Conservation (phyloP, 768 basidiomycete species). For the Lactarius tabidus region DNA sequence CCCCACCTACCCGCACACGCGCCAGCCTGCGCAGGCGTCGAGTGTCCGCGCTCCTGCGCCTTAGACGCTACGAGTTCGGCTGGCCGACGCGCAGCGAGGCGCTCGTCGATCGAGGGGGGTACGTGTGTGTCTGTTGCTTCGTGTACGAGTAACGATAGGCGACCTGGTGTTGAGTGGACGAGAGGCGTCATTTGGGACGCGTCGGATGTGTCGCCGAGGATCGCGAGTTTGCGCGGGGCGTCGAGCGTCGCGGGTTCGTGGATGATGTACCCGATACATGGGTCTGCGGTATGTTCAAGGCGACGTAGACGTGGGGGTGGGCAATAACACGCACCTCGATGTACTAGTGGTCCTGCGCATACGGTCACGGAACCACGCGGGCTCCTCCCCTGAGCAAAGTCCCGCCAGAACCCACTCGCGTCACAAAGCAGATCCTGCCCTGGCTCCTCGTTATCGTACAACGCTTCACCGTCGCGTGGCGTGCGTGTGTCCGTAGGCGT, state of each 20-base stretch:
- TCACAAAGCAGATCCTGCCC: conserved; percentile 57
- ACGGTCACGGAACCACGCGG: conserved; percentile 45
- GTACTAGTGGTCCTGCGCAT: conserved; percentile 71
- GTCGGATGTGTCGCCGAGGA: conserved; percentile 77
- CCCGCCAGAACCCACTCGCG: conserved; percentile 61
- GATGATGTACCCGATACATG: conserved; percentile 77
- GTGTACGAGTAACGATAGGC: conserved; percentile 67
- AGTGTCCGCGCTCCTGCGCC: conserved; percentile 63
- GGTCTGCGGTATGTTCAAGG: conserved; percentile 54
- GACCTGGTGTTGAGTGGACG: conserved; percentile 20
- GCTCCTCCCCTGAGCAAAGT: conserved; percentile 42
- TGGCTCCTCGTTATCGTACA: conserved; percentile 60
- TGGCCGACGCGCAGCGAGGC: conserved; percentile 41
- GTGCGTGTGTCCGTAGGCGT: conserved; percentile 49
- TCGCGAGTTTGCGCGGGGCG: conserved; percentile 57
- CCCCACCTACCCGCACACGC: conserved; percentile 59
- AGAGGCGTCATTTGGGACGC: conserved; percentile 56
- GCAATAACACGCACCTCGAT: conserved; percentile 54
- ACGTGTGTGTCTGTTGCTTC: conserved; percentile 79
- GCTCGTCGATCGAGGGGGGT: conserved; percentile 49
- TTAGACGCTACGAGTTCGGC: conserved; percentile 36
- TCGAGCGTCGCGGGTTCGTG: conserved; percentile 43
- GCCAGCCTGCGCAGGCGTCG: conserved; percentile 75
- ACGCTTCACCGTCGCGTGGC: conserved; percentile 43
- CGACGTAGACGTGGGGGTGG: neutral